These are phyloP conservation scores for Asclepias syriaca DNA, from an alignment of 257 asterid species.

Conservation along the genomic window DNA sequence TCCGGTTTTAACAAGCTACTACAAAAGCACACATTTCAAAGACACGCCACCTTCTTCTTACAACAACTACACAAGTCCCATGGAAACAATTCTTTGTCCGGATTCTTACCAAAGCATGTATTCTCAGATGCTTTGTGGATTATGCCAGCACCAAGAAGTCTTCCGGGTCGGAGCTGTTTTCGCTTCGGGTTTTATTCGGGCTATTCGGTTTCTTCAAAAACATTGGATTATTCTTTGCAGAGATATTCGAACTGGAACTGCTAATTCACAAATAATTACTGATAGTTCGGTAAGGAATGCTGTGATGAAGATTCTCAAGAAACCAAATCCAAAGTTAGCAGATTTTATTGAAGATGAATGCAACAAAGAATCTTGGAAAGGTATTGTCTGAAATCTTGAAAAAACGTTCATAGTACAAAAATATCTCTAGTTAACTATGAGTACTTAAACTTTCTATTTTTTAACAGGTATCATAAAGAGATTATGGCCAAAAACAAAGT, in stretches of 20 bases:
- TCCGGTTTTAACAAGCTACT: conserved; percentile 37
- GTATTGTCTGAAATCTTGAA: not conserved
- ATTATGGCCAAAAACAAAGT: conserved; percentile 40
- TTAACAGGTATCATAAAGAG: conserved; percentile 20
- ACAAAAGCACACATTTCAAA: conserved; percentile 30
- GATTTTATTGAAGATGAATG: conserved; percentile 34
- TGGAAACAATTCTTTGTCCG: conserved; percentile 31
- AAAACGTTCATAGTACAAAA: too few species aligned
- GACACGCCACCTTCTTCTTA: conserved; percentile 30
- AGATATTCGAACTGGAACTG: conserved; percentile 32
- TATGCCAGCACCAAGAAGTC: conserved; percentile 27
- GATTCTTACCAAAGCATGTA: conserved; percentile 47
- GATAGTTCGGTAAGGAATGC: conserved; percentile 28
- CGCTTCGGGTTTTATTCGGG: conserved; percentile 42
- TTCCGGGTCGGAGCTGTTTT: conserved; percentile 39
- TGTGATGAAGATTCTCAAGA: conserved; percentile 25
- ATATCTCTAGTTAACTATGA: too few species aligned
- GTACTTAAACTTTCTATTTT: too few species aligned
- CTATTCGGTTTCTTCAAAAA: conserved; percentile 35
- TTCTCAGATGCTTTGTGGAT: conserved; percentile 46
- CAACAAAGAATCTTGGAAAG: conserved; percentile 31
- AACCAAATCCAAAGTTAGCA: conserved; percentile 30
- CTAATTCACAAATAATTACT: conserved; percentile 24
- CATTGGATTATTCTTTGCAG: conserved; percentile 30
- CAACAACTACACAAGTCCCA: conserved; percentile 44